Conservation (phyloP, 805 yeast species). For the Metschnikowia gelsemii region DNA sequence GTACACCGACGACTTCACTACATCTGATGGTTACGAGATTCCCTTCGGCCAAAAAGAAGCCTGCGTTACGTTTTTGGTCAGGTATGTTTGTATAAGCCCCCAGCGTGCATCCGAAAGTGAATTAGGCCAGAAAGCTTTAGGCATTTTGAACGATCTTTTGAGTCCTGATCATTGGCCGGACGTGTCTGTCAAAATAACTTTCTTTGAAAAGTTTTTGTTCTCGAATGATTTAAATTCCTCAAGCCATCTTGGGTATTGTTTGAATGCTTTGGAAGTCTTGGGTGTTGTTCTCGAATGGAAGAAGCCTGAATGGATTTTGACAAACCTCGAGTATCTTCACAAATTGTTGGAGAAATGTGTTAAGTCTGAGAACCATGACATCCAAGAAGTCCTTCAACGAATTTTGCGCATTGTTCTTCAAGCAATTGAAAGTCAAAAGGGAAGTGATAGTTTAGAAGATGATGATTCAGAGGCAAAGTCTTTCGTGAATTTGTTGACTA, state of each 20-base stretch:
- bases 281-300: conserved; percentile 81
- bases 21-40: conserved; percentile 53
- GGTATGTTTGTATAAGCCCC: conserved; percentile 84
- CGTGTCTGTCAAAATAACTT: conserved; percentile 78
- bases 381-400: conserved; percentile 79
- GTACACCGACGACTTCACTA: conserved; percentile 37
- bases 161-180: conserved; percentile 82
- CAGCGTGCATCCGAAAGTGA: conserved; percentile 83
- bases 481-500: conserved; percentile 59
- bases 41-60: conserved; percentile 85
- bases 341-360: conserved; percentile 76
- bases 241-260: conserved; percentile 70
- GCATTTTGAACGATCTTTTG: conserved; percentile 69
- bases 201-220: conserved; percentile 83
- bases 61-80: conserved; percentile 80
- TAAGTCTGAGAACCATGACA: conserved; percentile 78
- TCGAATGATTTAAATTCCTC: conserved; percentile 72
- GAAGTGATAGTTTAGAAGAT: conserved; percentile 42
- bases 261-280: conserved; percentile 89
- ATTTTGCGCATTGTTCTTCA: conserved; percentile 67
- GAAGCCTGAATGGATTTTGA: conserved; percentile 72
- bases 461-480: conserved; percentile 61
- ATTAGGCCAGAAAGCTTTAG: conserved; percentile 75
- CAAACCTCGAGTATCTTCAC: conserved; percentile 67
- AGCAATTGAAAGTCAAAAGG: conserved; percentile 54